These are phyloP conservation scores for Bipolaris victoriae DNA, from an alignment of 2,329 filamentous ascomycete species.

Conservation along the genomic window DNA sequence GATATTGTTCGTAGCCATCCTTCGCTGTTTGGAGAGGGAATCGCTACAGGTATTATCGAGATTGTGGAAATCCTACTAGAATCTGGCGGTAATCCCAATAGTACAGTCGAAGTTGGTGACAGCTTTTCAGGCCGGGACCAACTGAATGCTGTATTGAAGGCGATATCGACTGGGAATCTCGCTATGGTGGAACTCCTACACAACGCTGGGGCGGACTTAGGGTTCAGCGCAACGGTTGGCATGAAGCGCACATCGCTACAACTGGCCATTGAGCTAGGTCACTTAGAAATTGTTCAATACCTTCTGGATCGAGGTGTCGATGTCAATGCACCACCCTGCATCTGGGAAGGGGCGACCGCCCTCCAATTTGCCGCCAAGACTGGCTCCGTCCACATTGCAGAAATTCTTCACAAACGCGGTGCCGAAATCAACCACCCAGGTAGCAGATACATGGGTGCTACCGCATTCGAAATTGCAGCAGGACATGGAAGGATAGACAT, in stretches of 20 bases:
- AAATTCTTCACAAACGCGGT: background rate
- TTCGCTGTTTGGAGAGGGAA: background rate
- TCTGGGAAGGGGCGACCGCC: conserved; percentile 14
- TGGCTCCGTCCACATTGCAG: conserved; percentile 14
- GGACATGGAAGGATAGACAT: conserved; percentile 22
- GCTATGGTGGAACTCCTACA: background rate
- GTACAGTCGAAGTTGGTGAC: background rate
- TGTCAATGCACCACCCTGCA: conserved; percentile 3
- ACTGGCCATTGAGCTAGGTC: conserved; percentile 10
- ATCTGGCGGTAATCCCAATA: background rate
- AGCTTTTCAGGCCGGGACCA: background rate
- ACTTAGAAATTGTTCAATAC: conserved; percentile 12
- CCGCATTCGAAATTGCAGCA: conserved; percentile 22
- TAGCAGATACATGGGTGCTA: conserved; percentile 6
- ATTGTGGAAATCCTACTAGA: background rate
- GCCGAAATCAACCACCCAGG: background rate
- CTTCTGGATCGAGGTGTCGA: conserved; percentile 5
- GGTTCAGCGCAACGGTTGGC: conserved; percentile 7
- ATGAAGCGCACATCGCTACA: conserved; percentile 18
- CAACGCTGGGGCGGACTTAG: background rate
- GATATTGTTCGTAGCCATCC: too few relatives aligned
- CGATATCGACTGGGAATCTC: background rate
- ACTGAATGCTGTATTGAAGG: background rate
- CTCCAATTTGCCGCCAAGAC: conserved; percentile 20
- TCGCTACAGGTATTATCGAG: background rate